Evolutionary conservation across 495 filamentous ascomycete genomes (phyloP), one percentile per base, ranked within the genome.

Genomic region (Trichoderma reesei): DNA sequence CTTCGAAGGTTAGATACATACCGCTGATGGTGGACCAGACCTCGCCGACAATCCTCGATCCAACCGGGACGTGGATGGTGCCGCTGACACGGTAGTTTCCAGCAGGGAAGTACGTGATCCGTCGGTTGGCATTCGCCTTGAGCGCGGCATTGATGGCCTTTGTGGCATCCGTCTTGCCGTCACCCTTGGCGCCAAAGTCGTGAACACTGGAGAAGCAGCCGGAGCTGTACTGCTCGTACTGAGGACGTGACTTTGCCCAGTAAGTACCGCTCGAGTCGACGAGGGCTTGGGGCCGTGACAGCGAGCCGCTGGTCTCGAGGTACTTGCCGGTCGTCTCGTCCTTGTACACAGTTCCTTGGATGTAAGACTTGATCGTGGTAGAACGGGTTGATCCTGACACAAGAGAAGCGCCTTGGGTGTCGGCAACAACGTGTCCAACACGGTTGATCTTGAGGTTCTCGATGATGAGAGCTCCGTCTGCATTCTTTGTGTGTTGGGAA

Each of bases 401-500:
- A 3, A 86, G 65, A n/a, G 79, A 37, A 9, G 65, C 76, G 41
- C 70, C 67, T 68, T 81, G 67, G 2, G 78, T 80, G 66, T 85
- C 74, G 34, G 14, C 31, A 6, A 92, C 77, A 5, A 84, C 87
- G 6, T 71, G 74, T 0, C 71, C 69, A 26, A 84, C 80, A 33
- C 81, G 76, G 48, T 69, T 76, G 65, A 91, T 79, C 41, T 75
- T 70, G 36, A 93, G 87, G 64, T 97, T 96, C 66, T 96, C 89
- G 13, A 96, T 69, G 44, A 96, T 75, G 31, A 95, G 76, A 1
- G 86, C 89, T 42, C 86, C 89, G 63, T 86, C 90, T 44, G 87
- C 51, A 10, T 56, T 34, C 11, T 33, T n/a, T 10, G 51, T 56
- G 26, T 56, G 51, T 16, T 56, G 51, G 9, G 51, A 56, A 10